phyloP scores from a whole-genome alignment of 2,329 filamentous ascomycete genomes.

The Massarina eburnea region DNA sequence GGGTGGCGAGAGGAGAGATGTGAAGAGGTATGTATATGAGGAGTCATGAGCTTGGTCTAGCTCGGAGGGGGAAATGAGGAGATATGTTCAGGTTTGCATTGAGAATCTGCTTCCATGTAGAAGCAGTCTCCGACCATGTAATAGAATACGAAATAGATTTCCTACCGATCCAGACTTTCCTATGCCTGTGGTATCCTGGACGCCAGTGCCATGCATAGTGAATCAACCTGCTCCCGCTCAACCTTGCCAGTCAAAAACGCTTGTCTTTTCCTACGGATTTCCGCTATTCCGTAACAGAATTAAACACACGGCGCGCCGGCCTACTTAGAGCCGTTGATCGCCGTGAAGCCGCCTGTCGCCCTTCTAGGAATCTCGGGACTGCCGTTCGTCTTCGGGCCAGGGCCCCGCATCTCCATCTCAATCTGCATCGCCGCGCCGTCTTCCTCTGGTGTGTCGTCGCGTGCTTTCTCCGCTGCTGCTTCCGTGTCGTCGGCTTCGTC shows the following conservation, averaged over 20 bases:
- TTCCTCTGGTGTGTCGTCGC: constrained; percentile 24
- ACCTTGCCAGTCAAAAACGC: too few relatives aligned
- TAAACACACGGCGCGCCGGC: too few relatives aligned
- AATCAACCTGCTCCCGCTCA: neutral
- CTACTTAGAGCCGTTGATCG: constrained; percentile 28
- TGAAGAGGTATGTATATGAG: neutral
- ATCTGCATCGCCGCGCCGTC: constrained; percentile 41
- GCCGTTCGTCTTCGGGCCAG: constrained; percentile 22
- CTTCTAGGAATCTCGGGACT: constrained; percentile 13
- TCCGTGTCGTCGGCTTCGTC: constrained; percentile 10
- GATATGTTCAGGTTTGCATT: neutral
- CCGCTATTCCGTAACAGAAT: too few relatives aligned
- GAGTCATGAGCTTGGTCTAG: neutral
- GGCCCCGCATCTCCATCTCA: constrained; percentile 44
- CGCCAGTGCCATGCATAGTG: constrained; percentile 16
- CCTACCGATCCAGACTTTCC: neutral
- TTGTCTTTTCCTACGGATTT: too few relatives aligned
- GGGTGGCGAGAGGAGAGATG: constrained; percentile 8
- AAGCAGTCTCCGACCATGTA: too few relatives aligned
- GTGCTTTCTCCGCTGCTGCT: constrained; percentile 16
- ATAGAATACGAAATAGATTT: neutral
- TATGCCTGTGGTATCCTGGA: constrained; percentile 4
- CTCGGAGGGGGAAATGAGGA: neutral
- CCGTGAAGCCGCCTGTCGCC: constrained; percentile 33
- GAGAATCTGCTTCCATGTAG: neutral